Base-by-base conservation (phyloP, 441 rosid species). In the Arabidopsis hybrid region DNA sequence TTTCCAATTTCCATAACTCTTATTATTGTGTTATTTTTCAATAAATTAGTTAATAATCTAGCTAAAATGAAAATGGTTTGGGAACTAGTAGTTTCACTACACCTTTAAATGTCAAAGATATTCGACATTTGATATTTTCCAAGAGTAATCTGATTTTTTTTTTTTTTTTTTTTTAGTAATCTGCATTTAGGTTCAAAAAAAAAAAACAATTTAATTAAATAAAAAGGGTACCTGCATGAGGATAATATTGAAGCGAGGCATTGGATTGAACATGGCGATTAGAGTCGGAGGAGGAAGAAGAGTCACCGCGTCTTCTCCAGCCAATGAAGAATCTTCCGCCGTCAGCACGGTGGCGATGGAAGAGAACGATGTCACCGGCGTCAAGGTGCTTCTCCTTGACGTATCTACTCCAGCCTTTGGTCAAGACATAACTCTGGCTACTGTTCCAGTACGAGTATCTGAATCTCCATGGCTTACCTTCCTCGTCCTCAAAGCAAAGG, bases 401-500 rank as follows among this genome's bases (percentile, higher is more conserved):
- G 74, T 95, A 95, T 43, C 96, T 71, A 71, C 99, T 92, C 99
- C 99, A 95, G 7, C 99, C 99, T 80, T 94, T 94, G 2, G 99
- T 94, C 76, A 94, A 69, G 36, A 94, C 98, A 65, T 93, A 93
- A 82, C 98, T 93, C 46, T 93, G 98, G 67, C 98, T 94, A 66
- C 99, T 92, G 75, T 88, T 92, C 99, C 99, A 95, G 69, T 95
- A 95, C n/a, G 99, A 92, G 83, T 92, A 94, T 43, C 98, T 80
- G 69, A 95, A 95, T 38, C 91, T 63, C 99, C 99, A 92, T 59
- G 78, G 85, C 86, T 86, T 92, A 29, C 97, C 99, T 0, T 85
- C 85, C 87, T 94, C 99, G 75, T 92, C 99, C 76, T 91, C 97
- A 64, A 94, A 94, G 57, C 91, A 83, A 52, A 92, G 87, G 5